Evolutionary conservation across 139 green algal species (phyloP).

Genomic region (Zygnema circumcarinatum): DNA sequence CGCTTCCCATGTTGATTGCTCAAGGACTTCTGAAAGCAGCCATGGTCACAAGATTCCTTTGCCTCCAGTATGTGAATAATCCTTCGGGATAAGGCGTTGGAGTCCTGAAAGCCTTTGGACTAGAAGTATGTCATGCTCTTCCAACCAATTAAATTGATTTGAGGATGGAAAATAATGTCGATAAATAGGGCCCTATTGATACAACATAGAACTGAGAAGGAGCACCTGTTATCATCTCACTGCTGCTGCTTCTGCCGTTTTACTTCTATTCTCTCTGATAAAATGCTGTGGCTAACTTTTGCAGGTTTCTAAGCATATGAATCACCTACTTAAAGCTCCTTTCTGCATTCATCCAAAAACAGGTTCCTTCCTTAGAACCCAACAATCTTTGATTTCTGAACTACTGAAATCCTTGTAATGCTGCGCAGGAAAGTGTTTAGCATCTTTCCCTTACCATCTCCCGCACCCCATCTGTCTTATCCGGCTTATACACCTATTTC

Average conservation of each 20-base stretch:
- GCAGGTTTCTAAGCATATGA: slow-evolving; percentile 98
- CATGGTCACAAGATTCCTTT: neutral
- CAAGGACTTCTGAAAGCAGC: neutral
- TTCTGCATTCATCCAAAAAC: slow-evolving; percentile 99
- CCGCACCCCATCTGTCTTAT: neutral
- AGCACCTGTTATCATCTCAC: too few relatives aligned
- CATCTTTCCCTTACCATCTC: neutral
- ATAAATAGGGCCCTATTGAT: neutral
- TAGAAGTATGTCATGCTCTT: neutral
- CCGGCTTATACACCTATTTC: neutral
- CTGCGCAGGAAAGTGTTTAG: neutral
- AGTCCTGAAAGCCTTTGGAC: neutral
- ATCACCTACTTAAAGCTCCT: slow-evolving; percentile 98
- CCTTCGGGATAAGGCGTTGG: neutral
- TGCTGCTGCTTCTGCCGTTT: too few relatives aligned
- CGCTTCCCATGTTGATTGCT: neutral
- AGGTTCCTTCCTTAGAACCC: slow-evolving; percentile 28
- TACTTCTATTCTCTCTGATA: too few relatives aligned
- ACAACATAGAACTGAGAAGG: neutral
- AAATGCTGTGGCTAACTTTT: neutral
- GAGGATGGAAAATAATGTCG: neutral
- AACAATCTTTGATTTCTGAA: too few relatives aligned
- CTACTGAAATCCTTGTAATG: too few relatives aligned
- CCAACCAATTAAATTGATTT: neutral
- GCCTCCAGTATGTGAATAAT: neutral